Evolutionary conservation across 331 rosid species (phyloP).

Genomic region (Acacia concinna): DNA sequence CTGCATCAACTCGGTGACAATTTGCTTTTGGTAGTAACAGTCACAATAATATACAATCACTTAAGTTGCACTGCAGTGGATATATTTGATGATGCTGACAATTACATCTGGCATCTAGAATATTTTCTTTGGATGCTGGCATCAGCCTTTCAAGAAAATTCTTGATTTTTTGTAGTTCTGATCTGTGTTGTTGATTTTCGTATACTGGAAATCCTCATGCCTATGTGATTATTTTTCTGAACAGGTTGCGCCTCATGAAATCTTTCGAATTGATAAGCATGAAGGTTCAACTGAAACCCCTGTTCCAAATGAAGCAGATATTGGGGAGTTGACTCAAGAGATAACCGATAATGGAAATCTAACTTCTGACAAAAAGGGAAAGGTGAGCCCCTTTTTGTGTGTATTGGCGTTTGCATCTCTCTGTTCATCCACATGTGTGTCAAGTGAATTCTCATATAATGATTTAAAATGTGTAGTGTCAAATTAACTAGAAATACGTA

Average conservation of each 20-base stretch:
- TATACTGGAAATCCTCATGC: constrained; percentile 8
- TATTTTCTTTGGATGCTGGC: background rate
- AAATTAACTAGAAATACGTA: constrained; percentile 11
- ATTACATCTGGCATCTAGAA: background rate
- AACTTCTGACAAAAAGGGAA: constrained; percentile 44
- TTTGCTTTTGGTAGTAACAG: background rate
- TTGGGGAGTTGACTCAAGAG: constrained; percentile 55
- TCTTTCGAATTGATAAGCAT: constrained; percentile 63
- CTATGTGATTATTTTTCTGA: background rate
- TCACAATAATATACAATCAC: background rate
- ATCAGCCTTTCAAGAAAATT: constrained; percentile 21
- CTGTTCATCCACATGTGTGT: constrained; percentile 10
- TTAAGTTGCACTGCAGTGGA: constrained; percentile 9
- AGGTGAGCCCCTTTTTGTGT: constrained; percentile 45
- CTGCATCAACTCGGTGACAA: constrained; percentile 11
- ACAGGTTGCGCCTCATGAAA: constrained; percentile 83
- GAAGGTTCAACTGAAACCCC: constrained; percentile 58
- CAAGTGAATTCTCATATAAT: constrained; percentile 18
- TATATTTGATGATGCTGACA: constrained; percentile 11
- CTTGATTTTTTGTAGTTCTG: background rate
- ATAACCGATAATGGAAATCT: constrained; percentile 45
- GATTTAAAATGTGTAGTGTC: background rate
- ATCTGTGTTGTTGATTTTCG: constrained; percentile 7
- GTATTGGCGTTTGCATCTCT: background rate
- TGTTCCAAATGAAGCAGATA: constrained; percentile 48